Conservation (phyloP, 1,139 yeast genomes). For the Taphrina communis region DNA sequence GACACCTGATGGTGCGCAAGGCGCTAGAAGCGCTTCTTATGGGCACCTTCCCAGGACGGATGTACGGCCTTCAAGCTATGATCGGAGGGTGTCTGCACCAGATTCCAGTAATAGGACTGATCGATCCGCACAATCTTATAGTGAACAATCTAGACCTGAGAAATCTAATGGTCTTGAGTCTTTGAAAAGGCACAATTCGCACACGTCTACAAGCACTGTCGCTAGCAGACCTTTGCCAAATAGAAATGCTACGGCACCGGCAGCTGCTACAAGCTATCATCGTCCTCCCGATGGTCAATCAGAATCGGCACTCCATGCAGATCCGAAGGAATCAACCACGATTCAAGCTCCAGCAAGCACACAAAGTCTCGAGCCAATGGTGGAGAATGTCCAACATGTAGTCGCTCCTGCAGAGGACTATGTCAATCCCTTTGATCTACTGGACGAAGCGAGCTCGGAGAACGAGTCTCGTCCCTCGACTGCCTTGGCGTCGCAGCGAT, state of each 20-base stretch:
- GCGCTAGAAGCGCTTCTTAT: conserved; percentile 11
- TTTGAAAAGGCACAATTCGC: not conserved
- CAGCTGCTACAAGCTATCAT: not conserved
- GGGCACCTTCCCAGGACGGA: not conserved
- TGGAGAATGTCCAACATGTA: not conserved
- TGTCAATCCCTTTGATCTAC: conserved; percentile 34
- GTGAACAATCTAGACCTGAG: not conserved
- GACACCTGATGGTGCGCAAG: not conserved
- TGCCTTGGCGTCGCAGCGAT: not conserved
- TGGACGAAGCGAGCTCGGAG: conserved; percentile 26
- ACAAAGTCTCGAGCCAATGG: not conserved
- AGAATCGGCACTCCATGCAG: not conserved
- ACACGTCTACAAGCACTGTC: not conserved
- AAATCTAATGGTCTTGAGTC: not conserved
- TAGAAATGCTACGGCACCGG: not conserved
- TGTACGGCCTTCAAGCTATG: not conserved
- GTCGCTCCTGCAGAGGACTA: conserved; percentile 9
- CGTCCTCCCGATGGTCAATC: not conserved
- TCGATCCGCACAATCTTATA: not conserved
- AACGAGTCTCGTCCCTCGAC: conserved; percentile 26
- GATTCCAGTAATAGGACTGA: not conserved
- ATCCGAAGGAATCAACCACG: not conserved
- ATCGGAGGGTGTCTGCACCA: conserved; percentile 5
- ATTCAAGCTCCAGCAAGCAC: not conserved
- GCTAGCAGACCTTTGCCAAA: conserved; percentile 1